Evolutionary conservation across 2,329 filamentous ascomycete genomes (phyloP).

Genomic region (Curvularia sp.): DNA sequence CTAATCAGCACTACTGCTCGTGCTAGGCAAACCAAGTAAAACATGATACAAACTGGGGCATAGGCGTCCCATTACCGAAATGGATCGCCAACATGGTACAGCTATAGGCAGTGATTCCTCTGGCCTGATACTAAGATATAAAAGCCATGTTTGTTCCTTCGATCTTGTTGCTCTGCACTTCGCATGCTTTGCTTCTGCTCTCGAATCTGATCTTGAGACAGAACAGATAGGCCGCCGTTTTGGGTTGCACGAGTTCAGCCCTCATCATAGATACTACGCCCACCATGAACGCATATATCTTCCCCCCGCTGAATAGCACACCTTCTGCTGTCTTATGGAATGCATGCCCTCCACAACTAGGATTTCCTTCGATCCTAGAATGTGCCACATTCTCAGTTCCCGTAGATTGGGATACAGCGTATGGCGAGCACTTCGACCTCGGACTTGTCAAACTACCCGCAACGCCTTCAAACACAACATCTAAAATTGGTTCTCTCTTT

Average conservation of each 20-base stretch:
- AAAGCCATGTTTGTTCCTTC: not conserved
- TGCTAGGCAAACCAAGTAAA: not conserved
- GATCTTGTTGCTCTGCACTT: not conserved
- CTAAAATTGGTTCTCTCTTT: conserved; percentile 49
- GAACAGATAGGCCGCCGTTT: not conserved
- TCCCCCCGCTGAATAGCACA: conserved; percentile 8
- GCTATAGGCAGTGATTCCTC: not conserved
- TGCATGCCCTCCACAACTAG: conserved; percentile 11
- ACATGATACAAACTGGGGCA: not conserved
- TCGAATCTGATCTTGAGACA: not conserved
- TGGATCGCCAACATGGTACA: not conserved
- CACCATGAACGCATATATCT: not conserved
- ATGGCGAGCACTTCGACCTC: conserved; percentile 38
- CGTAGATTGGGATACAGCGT: conserved; percentile 42
- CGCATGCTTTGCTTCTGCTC: not conserved
- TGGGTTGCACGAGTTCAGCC: not conserved
- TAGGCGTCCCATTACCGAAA: not conserved
- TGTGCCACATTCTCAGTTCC: conserved; percentile 38
- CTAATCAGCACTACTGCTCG: conserved; percentile 7
- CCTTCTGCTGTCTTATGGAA: conserved; percentile 4
- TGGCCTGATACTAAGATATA: not conserved
- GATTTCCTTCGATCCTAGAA: conserved; percentile 17
- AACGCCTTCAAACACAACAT: conserved; percentile 19
- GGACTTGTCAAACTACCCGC: conserved; percentile 33
- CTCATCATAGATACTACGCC: not conserved